A percentile compares a stretch with the other conserved stretches of the same genome.
These are phyloP conservation scores for Monilinia polystroma DNA, from an alignment of 2,329 filamentous ascomycete genomes.

Conservation along the genomic window DNA sequence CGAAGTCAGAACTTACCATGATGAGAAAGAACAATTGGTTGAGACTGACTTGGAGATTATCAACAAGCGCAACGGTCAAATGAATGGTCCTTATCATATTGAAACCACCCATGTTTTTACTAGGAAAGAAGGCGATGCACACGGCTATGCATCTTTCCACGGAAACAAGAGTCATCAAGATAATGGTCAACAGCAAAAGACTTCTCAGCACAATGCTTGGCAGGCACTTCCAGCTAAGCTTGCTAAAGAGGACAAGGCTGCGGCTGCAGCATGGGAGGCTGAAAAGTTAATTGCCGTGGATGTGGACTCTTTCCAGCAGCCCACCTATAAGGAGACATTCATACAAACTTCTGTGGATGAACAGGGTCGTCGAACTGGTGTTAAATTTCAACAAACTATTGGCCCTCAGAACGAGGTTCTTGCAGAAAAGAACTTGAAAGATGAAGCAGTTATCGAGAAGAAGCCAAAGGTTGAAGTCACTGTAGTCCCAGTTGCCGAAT, in stretches of 20 bases:
- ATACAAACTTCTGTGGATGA: constrained; percentile 36
- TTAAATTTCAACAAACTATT: constrained; percentile 25
- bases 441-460: background rate
- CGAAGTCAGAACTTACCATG: constrained; percentile 67
- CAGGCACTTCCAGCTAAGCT: constrained; percentile 31
- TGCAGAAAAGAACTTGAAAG: background rate
- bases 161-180: background rate
- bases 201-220: constrained; percentile 29
- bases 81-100: constrained; percentile 2
- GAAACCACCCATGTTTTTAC: constrained; percentile 7
- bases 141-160: constrained; percentile 4
- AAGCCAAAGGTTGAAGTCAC: constrained; percentile 3
- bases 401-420: constrained; percentile 16
- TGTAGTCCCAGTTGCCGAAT: constrained; percentile 10
- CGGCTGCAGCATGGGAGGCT: constrained; percentile 27
- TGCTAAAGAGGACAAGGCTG: constrained; percentile 34
- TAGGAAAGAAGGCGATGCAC: constrained; percentile 12
- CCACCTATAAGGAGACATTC: constrained; percentile 37
- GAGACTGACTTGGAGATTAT: constrained; percentile 74
- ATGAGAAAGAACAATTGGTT: constrained; percentile 79
- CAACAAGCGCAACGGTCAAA: constrained; percentile 23
- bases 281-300: constrained; percentile 21
- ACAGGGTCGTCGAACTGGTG: constrained; percentile 37
- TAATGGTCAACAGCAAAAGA: constrained; percentile 1
- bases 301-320: constrained; percentile 25